Percentiles rank a stretch among this genome's conserved stretches.
phyloP scores from a whole-genome alignment of 257 asterid genomes.

The Striga asiatica region DNA sequence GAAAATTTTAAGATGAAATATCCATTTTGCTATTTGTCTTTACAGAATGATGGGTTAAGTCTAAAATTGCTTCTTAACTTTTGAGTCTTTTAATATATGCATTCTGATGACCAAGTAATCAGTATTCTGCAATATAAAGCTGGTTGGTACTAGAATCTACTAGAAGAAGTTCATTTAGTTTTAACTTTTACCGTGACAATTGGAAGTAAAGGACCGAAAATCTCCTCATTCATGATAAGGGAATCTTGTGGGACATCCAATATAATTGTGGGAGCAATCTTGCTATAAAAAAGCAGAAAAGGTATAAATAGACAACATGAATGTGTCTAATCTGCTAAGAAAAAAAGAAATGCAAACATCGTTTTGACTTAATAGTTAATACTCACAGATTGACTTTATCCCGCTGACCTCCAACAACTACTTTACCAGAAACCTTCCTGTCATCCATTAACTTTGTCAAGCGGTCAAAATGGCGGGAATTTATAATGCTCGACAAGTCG shows the following conservation, averaged over 20 bases:
- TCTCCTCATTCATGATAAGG: conserved; percentile 58
- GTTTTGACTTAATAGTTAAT: conserved; percentile 6
- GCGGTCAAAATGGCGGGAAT: conserved; percentile 59
- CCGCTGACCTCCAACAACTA: conserved; percentile 75
- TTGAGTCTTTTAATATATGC: no score
- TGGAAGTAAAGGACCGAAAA: conserved; percentile 78
- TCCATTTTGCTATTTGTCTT: no score
- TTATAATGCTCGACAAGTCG: conserved; percentile 71
- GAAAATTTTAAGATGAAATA: not conserved
- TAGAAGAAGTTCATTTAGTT: no score
- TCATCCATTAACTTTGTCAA: conserved; percentile 58
- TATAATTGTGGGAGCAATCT: conserved; percentile 59
- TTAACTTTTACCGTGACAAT: conserved; percentile 62
- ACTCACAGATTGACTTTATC: conserved; percentile 66
- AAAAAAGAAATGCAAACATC: conserved; percentile 6
- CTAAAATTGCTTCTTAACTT: not conserved
- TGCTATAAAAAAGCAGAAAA: conserved; percentile 25
- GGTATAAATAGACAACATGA: not conserved
- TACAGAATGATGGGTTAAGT: no score
- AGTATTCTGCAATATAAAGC: not conserved
- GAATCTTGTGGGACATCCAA: conserved; percentile 59
- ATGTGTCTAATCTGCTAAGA: no score
- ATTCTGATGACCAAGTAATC: no score
- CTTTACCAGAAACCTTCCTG: conserved; percentile 52
- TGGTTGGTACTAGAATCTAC: not conserved